These are phyloP conservation scores for Hymenoscyphus albidus DNA, from an alignment of 2,329 filamentous ascomycete genomes.

Conservation along the genomic window DNA sequence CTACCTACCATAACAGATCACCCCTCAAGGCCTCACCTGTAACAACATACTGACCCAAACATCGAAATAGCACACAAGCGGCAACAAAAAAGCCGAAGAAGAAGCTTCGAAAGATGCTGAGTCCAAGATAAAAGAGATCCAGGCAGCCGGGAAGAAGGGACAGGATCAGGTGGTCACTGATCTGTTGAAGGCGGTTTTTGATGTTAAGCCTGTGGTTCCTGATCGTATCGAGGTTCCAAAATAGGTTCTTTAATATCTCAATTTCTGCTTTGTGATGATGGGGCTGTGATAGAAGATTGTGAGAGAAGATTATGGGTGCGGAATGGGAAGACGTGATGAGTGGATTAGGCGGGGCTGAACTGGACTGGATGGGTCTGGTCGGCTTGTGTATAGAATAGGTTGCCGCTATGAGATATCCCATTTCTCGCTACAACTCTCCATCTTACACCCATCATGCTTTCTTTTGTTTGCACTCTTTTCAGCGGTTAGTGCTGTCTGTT, in stretches of 20 bases:
- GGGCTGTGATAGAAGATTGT: neutral
- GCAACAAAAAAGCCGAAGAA: slow-evolving; percentile 78
- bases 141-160: slow-evolving; percentile 72
- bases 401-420: slow-evolving; percentile 26
- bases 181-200: slow-evolving; percentile 78
- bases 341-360: no score
- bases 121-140: slow-evolving; percentile 75
- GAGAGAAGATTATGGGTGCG: neutral
- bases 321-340: slow-evolving; percentile 1
- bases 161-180: slow-evolving; percentile 78
- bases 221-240: slow-evolving; percentile 34
- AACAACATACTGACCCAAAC: no score
- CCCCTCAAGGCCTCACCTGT: no score
- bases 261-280: neutral
- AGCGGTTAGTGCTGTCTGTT: no score
- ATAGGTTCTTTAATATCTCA: slow-evolving; percentile 17
- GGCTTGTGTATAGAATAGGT: slow-evolving; percentile 30
- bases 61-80: slow-evolving; percentile 72
- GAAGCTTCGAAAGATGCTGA: slow-evolving; percentile 80
- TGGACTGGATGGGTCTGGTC: neutral
- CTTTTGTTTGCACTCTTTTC: no score
- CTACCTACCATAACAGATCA: neutral
- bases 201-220: slow-evolving; percentile 70
- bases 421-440: neutral
- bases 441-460: no score